phyloP scores from a whole-genome alignment of 2,329 filamentous ascomycete species.

The Blastomyces percursus region DNA sequence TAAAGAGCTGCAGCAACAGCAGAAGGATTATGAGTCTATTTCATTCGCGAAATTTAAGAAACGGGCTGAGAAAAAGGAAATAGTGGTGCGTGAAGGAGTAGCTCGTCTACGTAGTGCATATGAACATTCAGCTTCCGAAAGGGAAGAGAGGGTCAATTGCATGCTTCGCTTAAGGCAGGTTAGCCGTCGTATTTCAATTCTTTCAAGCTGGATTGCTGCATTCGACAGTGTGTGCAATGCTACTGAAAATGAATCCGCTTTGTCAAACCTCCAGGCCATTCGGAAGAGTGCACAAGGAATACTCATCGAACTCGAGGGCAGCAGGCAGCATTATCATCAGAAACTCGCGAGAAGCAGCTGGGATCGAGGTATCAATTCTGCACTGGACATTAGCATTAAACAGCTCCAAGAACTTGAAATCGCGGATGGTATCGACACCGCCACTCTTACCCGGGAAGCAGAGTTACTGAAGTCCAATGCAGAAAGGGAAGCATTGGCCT shows the following conservation, averaged over 20 bases:
- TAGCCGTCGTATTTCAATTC: slow-evolving; percentile 69
- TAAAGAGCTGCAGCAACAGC: slow-evolving; percentile 85
- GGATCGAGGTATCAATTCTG: slow-evolving; percentile 79
- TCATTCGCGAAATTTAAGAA: slow-evolving; percentile 87
- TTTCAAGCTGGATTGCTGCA: slow-evolving; percentile 87
- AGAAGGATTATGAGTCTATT: slow-evolving; percentile 72
- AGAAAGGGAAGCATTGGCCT: slow-evolving; percentile 63
- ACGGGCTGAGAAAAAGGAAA: slow-evolving; percentile 73
- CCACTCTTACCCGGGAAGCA: slow-evolving; percentile 65
- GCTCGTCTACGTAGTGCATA: slow-evolving; percentile 71
- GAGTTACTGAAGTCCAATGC: slow-evolving; percentile 77
- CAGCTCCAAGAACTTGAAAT: slow-evolving; percentile 64
- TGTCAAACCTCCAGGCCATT: slow-evolving; percentile 60
- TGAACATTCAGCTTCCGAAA: slow-evolving; percentile 64
- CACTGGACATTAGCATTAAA: slow-evolving; percentile 70
- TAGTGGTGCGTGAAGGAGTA: slow-evolving; percentile 64
- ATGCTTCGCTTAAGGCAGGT: slow-evolving; percentile 76
- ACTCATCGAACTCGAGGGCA: slow-evolving; percentile 76
- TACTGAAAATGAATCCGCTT: slow-evolving; percentile 54
- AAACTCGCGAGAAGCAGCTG: slow-evolving; percentile 69
- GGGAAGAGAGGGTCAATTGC: slow-evolving; percentile 64
- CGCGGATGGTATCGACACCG: slow-evolving; percentile 55
- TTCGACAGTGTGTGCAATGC: slow-evolving; percentile 74
- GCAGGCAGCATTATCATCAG: slow-evolving; percentile 82
- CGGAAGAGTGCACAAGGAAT: slow-evolving; percentile 84